A percentile compares a stretch with the other conserved stretches of the same genome.
Evolutionary conservation across 768 basidiomycete species (phyloP).

Genomic region (Galerina sulciceps): DNA sequence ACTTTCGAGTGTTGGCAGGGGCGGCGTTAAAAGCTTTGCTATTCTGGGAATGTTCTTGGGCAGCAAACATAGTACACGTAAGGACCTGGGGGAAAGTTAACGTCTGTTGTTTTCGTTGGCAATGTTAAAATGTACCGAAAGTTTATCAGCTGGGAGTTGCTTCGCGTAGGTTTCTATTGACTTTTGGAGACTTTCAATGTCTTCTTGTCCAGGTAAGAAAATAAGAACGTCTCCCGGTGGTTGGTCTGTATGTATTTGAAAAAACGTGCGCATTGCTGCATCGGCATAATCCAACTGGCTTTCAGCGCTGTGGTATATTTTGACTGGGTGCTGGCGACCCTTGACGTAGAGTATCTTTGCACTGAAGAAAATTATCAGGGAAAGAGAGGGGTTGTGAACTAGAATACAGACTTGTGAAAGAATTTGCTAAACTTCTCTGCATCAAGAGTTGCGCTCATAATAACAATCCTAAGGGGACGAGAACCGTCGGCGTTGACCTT

Average conservation of each 20-base stretch:
- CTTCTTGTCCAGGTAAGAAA: conserved; percentile 96
- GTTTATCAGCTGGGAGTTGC: conserved; percentile 63
- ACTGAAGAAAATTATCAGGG: conserved; percentile 41
- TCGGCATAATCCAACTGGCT: conserved; percentile 87
- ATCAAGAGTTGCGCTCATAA: conserved; percentile 98
- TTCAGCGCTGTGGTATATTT: conserved; percentile 75
- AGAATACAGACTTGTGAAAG: conserved; percentile 69
- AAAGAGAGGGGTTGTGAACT: neutral
- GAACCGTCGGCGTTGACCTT: conserved; percentile 47
- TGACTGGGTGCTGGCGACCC: conserved; percentile 92
- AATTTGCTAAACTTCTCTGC: conserved; percentile 93
- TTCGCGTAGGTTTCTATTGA: conserved; percentile 72
- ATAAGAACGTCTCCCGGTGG: conserved; percentile 89
- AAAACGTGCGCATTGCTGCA: conserved; percentile 89
- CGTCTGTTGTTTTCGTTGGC: neutral
- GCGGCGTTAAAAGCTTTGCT: conserved; percentile 74
- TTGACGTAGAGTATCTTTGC: conserved; percentile 90
- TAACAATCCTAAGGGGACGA: conserved; percentile 85
- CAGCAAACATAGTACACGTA: conserved; percentile 84
- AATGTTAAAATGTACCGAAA: conserved; percentile 42
- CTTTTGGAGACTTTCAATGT: conserved; percentile 87
- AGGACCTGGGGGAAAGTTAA: conserved; percentile 52
- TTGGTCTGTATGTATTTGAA: conserved; percentile 86
- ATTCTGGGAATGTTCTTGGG: conserved; percentile 80
- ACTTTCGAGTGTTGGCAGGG: conserved; percentile 76